Evolutionary conservation across 768 basidiomycete genomes (phyloP).

Genomic region (Rhodotorula diobovata): DNA sequence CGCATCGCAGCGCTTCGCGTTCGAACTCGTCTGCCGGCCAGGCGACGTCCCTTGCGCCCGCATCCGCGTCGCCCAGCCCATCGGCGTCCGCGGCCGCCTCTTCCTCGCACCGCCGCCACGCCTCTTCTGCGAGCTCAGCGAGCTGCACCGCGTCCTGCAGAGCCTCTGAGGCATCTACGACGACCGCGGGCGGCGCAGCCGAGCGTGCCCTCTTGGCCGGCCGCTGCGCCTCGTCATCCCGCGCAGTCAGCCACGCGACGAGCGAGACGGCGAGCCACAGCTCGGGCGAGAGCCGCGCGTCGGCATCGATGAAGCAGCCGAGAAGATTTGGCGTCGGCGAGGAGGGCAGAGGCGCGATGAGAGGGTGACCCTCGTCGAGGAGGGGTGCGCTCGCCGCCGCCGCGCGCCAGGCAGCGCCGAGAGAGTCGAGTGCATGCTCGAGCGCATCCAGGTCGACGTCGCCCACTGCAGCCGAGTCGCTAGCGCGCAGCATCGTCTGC

Average conservation of each 20-base stretch:
- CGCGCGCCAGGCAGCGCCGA: background rate
- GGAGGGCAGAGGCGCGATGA: background rate
- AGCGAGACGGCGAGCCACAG: conserved; percentile 17
- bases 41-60: too few relatives aligned
- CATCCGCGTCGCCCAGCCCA: background rate
- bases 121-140: background rate
- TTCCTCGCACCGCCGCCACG: background rate
- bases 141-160: background rate
- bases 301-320: conserved; percentile 33
- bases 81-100: too few relatives aligned
- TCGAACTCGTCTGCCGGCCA: too few relatives aligned
- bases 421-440: background rate
- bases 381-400: too few relatives aligned
- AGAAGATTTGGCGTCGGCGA: too few relatives aligned
- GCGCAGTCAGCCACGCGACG: background rate
- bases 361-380: conserved; percentile 1
- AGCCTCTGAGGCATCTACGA: too few relatives aligned
- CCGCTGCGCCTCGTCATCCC: background rate
- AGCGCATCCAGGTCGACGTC: background rate
- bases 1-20: background rate
- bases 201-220: background rate
- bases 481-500: background rate
- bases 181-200: too few relatives aligned
- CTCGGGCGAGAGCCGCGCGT: conserved; percentile 18
- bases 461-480: too few relatives aligned